These are phyloP conservation scores for Halophytophthora batemanensis DNA, from an alignment of 352 stramenopile species.

Conservation along the genomic window DNA sequence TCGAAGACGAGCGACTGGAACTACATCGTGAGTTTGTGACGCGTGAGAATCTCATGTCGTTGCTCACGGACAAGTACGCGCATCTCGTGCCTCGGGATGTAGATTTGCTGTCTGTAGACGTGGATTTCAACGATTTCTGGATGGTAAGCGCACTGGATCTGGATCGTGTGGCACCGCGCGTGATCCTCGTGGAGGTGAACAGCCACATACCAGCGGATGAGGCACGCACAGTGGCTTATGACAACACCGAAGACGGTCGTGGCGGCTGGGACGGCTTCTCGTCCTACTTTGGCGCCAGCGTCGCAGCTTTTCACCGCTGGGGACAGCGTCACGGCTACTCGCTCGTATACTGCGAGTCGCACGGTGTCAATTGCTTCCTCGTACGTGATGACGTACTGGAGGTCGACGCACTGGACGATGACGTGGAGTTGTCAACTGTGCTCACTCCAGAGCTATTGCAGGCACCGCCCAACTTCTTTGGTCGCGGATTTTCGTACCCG, in stretches of 20 bases:
- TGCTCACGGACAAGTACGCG: constrained; percentile 39
- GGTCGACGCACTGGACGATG: background rate
- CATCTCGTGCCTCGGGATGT: constrained; percentile 37
- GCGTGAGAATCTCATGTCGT: constrained; percentile 53
- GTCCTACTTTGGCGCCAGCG: constrained; percentile 58
- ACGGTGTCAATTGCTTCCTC: constrained; percentile 75
- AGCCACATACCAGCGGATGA: constrained; percentile 48
- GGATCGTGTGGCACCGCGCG: constrained; percentile 37
- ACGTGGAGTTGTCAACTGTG: constrained; percentile 35
- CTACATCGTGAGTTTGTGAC: constrained; percentile 60
- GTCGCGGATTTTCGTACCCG: constrained; percentile 50
- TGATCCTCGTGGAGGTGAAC: constrained; percentile 67
- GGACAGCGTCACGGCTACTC: constrained; percentile 43
- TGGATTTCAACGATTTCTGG: constrained; percentile 81
- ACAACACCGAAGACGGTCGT: constrained; percentile 23
- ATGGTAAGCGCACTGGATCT: constrained; percentile 53
- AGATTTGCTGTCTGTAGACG: constrained; percentile 66
- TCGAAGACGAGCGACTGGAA: constrained; percentile 43
- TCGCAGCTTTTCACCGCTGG: constrained; percentile 50
- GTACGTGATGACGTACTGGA: constrained; percentile 48
- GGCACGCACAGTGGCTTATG: constrained; percentile 42
- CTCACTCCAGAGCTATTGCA: constrained; percentile 35
- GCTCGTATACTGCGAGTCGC: constrained; percentile 77
- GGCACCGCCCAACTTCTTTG: constrained; percentile 66
- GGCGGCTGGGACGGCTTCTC: constrained; percentile 45